phyloP scores from a whole-genome alignment of 2,329 filamentous ascomycete species.

The Diaporthe sp. region DNA sequence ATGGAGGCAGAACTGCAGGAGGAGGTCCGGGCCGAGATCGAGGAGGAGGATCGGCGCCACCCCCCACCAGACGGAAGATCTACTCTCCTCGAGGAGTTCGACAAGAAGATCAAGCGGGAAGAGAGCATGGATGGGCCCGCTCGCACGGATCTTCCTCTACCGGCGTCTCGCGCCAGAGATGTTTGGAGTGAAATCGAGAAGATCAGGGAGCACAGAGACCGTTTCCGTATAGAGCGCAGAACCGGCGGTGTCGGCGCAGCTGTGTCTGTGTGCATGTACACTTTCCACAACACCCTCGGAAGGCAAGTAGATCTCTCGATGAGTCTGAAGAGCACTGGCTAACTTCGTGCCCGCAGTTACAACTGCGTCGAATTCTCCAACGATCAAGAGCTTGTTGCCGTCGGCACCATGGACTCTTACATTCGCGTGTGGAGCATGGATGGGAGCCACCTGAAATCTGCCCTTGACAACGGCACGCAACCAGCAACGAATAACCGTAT shows the following conservation, averaged over 20 bases:
- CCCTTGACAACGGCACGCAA: constrained; percentile 65
- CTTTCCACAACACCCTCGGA: constrained; percentile 96
- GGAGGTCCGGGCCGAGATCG: constrained; percentile 87
- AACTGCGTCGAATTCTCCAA: constrained; percentile 91
- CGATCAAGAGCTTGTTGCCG: constrained; percentile 87
- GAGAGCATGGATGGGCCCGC: constrained; percentile 86
- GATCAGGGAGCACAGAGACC: constrained; percentile 90
- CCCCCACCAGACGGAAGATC: constrained; percentile 77
- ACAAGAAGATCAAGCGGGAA: constrained; percentile 88
- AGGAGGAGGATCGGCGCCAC: constrained; percentile 83
- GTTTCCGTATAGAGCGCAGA: constrained; percentile 86
- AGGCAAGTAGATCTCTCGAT: constrained; percentile 66
- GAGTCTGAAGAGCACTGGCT: background rate
- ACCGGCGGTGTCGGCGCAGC: constrained; percentile 86
- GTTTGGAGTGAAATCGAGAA: constrained; percentile 95
- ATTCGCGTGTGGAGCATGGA: constrained; percentile 95
- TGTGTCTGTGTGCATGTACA: constrained; percentile 96
- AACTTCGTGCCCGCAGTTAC: constrained; percentile 12
- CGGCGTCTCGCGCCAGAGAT: constrained; percentile 87
- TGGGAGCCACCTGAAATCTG: constrained; percentile 80
- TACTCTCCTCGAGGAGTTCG: constrained; percentile 88
- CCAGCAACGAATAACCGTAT: constrained; percentile 71
- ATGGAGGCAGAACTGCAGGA: constrained; percentile 85
- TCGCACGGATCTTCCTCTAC: constrained; percentile 83
- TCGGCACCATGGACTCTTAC: constrained; percentile 92